Evolutionary conservation across 2,329 filamentous ascomycete genomes (phyloP), one percentile per base, ranked within the genome.

Genomic region (Claviceps quebecensis): DNA sequence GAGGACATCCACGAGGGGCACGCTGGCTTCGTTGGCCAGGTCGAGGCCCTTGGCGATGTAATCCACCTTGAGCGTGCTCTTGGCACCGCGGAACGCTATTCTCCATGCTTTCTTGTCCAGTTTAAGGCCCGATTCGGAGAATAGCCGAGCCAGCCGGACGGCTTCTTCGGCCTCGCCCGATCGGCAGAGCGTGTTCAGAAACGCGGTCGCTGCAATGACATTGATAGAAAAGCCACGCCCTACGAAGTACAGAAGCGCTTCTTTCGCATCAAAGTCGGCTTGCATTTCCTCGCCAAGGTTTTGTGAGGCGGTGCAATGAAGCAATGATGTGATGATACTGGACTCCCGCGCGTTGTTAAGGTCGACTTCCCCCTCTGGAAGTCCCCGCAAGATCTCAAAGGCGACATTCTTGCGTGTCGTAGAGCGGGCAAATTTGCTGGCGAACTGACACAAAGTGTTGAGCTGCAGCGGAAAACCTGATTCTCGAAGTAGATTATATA

Each of bases 1-100:
- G 23, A 68, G 59, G 16, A 69, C 60, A 17, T 64, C 60, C 2
- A 61, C 56, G 16, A 58, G 54, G 2, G 72, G 57, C 45, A 69
- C 70, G 4, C 73, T 63, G 48, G 83, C 71, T 45, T 84, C 72
- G 36, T 70, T 68, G 44, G 65, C 67, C 1, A 70, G 58, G 11
- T 67, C 69, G 29, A 69, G 55, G 1, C 65, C 60, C 36, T 59
- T 59, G 16, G 55, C 52, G n/a, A 88, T 70, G 26, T 73, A 73
- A 3, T 70, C 64, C 4, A 73, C 69, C 54, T 86, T 74, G 23
- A 72, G 65, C 19, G 71, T 71, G 4, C 63, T 61, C 57, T 87
- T 87, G 49, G 86, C 84, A 36, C 84, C 83, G 53, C 83, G 77
- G 43, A 95, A 74, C 37, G 95, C 70, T 29, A 81, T 80, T 1